These are phyloP conservation scores for Croton laevigatus DNA, from an alignment of 441 rosid species.

Conservation along the genomic window DNA sequence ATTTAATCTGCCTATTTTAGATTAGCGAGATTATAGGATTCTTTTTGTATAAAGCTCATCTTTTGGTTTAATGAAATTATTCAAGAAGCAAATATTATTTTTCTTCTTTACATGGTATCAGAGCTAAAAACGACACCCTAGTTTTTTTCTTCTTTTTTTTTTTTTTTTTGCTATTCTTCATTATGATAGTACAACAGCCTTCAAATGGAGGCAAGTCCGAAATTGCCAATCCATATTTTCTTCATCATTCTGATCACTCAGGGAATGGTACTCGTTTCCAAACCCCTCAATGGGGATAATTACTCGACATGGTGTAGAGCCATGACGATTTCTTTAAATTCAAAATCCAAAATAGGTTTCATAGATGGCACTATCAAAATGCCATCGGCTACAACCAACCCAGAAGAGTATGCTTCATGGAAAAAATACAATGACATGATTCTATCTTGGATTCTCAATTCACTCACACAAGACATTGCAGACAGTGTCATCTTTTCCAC, in stretches of 20 bases:
- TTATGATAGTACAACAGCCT: not conserved
- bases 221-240: not conserved
- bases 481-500: not conserved
- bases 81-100: too few relatives aligned
- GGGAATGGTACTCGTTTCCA: not conserved
- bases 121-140: not conserved
- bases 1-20: not conserved
- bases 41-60: not conserved
- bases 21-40: not conserved
- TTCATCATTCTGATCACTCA: not conserved
- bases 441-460: not conserved
- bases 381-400: not conserved
- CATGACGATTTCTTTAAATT: not conserved
- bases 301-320: constrained; percentile 3
- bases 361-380: not conserved
- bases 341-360: not conserved
- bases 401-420: not conserved
- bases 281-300: not conserved
- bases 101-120: not conserved
- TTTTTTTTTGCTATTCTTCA: too few relatives aligned
- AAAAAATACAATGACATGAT: constrained; percentile 1
- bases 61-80: not conserved
- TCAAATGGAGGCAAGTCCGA: not conserved
- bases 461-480: not conserved
- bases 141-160: too few relatives aligned